Percentiles rank a stretch among this genome's conserved stretches.
phyloP scores from a whole-genome alignment of 73 alveolate genomes.

The Blepharisma japonicum region DNA sequence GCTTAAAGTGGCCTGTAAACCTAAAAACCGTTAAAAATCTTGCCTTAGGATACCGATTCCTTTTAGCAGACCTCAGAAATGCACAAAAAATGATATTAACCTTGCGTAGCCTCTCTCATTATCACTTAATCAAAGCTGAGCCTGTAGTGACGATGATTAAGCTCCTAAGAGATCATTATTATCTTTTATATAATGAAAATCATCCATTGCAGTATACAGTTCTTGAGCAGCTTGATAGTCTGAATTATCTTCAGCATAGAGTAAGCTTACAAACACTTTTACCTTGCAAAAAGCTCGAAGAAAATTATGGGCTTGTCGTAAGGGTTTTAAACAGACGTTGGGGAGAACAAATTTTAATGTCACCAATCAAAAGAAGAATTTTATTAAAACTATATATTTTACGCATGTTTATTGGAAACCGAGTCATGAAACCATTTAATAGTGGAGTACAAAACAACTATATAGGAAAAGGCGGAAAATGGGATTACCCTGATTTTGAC shows the following conservation, averaged over 20 bases:
- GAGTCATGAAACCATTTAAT: background rate
- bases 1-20: constrained; percentile 8
- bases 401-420: background rate
- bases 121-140: background rate
- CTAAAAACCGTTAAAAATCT: background rate
- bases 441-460: background rate
- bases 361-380: constrained; percentile 4
- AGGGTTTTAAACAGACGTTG: background rate
- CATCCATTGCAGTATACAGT: constrained; percentile 14
- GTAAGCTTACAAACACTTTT: background rate
- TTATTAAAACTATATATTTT: background rate
- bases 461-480: background rate
- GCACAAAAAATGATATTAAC: background rate
- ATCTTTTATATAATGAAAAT: background rate
- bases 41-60: background rate
- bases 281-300: background rate
- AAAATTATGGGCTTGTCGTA: background rate
- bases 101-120: background rate
- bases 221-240: background rate
- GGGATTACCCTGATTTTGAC: too few relatives aligned
- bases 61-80: background rate
- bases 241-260: background rate
- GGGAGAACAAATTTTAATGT: background rate
- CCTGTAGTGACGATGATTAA: background rate
- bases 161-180: background rate